These are phyloP conservation scores for Serendipita sp. DNA, from an alignment of 768 basidiomycete species.

Conservation along the genomic window DNA sequence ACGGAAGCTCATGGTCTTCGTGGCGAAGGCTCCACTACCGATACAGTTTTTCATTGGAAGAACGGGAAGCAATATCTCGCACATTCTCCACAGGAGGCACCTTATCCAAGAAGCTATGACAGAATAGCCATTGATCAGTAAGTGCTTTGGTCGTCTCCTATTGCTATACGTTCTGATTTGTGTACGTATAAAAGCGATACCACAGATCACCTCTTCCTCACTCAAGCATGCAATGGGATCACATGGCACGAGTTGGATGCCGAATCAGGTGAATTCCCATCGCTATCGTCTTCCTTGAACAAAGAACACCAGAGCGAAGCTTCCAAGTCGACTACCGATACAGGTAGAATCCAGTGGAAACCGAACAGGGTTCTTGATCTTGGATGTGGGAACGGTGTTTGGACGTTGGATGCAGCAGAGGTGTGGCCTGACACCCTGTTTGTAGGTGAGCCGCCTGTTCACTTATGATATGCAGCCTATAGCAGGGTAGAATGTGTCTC, in stretches of 20 bases:
- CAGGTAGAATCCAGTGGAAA: not conserved
- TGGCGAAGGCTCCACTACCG: no score
- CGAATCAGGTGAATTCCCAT: constrained; percentile 44
- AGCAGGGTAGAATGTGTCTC: no score
- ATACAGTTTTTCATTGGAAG: no score
- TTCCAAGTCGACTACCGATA: not conserved
- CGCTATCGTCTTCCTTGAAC: not conserved
- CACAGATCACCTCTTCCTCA: constrained; percentile 45
- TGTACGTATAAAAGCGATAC: constrained; percentile 36
- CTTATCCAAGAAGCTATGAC: constrained; percentile 57
- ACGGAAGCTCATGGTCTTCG: no score
- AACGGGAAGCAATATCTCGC: no score
- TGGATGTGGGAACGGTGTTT: constrained; percentile 63
- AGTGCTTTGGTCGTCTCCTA: constrained; percentile 21
- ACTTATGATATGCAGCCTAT: not conserved
- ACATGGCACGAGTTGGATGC: constrained; percentile 51
- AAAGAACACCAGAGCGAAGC: not conserved
- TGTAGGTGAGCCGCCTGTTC: constrained; percentile 32
- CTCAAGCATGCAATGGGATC: constrained; percentile 38
- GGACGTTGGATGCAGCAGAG: constrained; percentile 51
- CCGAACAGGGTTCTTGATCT: constrained; percentile 39
- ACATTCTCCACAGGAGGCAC: constrained; percentile 15
- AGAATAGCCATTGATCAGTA: constrained; percentile 49
- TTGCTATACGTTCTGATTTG: not conserved
- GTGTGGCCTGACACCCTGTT: constrained; percentile 51